Conservation (phyloP, 306 rosid species). For the Ammopiptanthus mongolicus region DNA sequence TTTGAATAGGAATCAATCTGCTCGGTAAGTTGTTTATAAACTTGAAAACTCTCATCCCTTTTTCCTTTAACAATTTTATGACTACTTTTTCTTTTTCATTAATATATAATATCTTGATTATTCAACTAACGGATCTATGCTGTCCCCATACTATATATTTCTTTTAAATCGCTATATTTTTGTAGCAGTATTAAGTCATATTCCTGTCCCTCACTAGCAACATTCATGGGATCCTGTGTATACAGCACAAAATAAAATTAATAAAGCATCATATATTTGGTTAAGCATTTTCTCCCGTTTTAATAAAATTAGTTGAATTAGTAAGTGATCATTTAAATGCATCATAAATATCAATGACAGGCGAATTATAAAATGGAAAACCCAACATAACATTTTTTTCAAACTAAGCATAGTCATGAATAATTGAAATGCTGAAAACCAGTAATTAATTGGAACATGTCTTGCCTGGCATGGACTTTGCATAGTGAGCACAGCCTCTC, state of each 20-base stretch:
- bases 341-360: not conserved
- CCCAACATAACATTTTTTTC: not conserved
- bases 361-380: not conserved
- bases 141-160: not conserved
- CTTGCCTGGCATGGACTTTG: conserved; percentile 66
- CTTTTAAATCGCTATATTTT: not conserved
- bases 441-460: not conserved
- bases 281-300: not conserved
- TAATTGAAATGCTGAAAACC: not conserved
- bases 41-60: not conserved
- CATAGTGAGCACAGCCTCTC: conserved; percentile 48
- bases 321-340: not conserved
- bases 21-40: not conserved
- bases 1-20: not conserved
- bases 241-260: not conserved
- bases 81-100: not conserved
- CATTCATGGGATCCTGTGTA: not conserved
- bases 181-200: not conserved
- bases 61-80: not conserved
- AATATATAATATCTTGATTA: not conserved
- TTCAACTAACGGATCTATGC: not conserved
- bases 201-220: not conserved
- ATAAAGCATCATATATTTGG: not conserved
- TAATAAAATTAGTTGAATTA: not conserved
- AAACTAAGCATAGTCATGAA: not conserved